phyloP scores from a whole-genome alignment of 108 stramenopile genomes.

The Chaetoceros muelleri region DNA sequence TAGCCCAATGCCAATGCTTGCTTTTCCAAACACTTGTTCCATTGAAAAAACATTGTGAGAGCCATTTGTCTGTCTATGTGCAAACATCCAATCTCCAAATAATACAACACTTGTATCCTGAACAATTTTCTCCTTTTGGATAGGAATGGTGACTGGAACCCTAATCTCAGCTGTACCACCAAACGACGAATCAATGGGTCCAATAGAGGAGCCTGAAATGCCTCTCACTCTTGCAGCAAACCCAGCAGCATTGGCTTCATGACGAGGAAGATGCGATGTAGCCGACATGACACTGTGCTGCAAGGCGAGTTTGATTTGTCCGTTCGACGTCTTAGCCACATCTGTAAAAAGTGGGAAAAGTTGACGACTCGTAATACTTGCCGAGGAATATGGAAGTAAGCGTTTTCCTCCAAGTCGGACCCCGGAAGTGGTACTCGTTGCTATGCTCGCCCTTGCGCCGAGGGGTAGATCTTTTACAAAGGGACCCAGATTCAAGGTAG shows the following conservation, averaged over 20 bases:
- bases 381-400: slow-evolving; percentile 37
- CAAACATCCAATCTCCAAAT: slow-evolving; percentile 68
- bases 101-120: slow-evolving; percentile 35
- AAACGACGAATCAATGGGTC: slow-evolving; percentile 31
- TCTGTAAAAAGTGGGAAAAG: slow-evolving; percentile 30
- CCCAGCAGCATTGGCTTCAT: slow-evolving; percentile 61
- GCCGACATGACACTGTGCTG: slow-evolving; percentile 49
- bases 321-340: background rate
- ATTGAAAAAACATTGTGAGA: background rate
- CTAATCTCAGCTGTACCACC: slow-evolving; percentile 65
- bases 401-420: slow-evolving; percentile 7
- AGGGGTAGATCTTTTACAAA: slow-evolving; percentile 26
- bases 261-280: slow-evolving; percentile 52
- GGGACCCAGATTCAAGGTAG: slow-evolving; percentile 36
- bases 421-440: slow-evolving; percentile 24
- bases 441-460: slow-evolving; percentile 28
- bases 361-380: slow-evolving; percentile 53
- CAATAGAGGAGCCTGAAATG: slow-evolving; percentile 14
- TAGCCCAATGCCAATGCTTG: slow-evolving; percentile 63
- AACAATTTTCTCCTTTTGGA: slow-evolving; percentile 4
- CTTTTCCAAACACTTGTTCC: slow-evolving; percentile 18
- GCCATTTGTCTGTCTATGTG: slow-evolving; percentile 15
- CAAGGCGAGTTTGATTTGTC: slow-evolving; percentile 35
- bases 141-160: slow-evolving; percentile 37
- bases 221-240: slow-evolving; percentile 59